These are phyloP conservation scores for Coniochaeta ligniaria DNA, from an alignment of 2,329 filamentous ascomycete species.

Conservation along the genomic window DNA sequence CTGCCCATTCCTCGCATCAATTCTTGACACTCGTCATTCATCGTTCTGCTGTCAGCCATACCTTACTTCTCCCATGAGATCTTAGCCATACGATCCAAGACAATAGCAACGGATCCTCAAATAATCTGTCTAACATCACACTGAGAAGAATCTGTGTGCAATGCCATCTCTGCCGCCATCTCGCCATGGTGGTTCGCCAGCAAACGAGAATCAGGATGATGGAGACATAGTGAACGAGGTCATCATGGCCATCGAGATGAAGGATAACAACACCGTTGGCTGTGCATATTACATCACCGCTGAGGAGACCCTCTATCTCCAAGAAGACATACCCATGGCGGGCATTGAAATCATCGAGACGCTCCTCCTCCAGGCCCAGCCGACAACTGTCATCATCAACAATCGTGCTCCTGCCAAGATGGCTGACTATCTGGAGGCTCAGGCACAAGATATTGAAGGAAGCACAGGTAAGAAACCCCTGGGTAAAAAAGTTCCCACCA, in stretches of 20 bases:
- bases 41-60: not conserved
- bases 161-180: not conserved
- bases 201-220: conserved; percentile 10
- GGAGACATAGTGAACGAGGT: conserved; percentile 50
- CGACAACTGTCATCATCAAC: conserved; percentile 48
- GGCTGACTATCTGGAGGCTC: conserved; percentile 23
- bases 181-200: not conserved
- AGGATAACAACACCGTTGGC: conserved; percentile 63
- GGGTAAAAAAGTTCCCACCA: not conserved
- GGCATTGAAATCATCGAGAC: conserved; percentile 63
- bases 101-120: too few species aligned
- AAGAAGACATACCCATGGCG: conserved; percentile 67
- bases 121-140: too few species aligned
- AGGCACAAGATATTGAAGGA: conserved; percentile 23
- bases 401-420: conserved; percentile 36
- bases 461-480: not conserved
- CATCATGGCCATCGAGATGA: conserved; percentile 74
- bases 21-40: not conserved
- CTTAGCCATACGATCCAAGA: too few species aligned
- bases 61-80: too few species aligned
- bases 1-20: not conserved
- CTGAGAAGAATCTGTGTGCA: not conserved
- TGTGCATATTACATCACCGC: conserved; percentile 75
- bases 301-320: conserved; percentile 64
- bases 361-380: conserved; percentile 45